Conservation (phyloP, 805 yeast species). For the Candida tallmaniae region DNA sequence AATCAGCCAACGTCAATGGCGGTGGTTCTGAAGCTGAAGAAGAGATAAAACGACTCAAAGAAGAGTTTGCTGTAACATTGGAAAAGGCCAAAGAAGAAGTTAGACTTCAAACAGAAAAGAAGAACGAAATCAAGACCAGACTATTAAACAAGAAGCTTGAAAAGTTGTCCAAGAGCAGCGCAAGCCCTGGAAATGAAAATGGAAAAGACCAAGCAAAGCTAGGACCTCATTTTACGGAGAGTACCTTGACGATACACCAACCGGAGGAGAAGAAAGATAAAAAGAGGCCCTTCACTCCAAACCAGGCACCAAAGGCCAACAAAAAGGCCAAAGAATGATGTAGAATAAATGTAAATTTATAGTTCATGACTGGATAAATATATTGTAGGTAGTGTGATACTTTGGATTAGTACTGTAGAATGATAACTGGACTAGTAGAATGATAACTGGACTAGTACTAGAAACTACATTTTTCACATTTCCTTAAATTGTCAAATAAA, state of each 20-base stretch:
- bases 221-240: conserved; percentile 14
- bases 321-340: conserved; percentile 17
- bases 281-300: conserved; percentile 15
- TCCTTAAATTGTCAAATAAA: no score
- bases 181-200: not conserved
- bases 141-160: conserved; percentile 53
- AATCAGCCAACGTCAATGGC: conserved; percentile 20
- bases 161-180: conserved; percentile 23
- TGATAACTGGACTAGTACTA: no score
- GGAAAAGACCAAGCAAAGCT: not conserved
- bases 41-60: conserved; percentile 10
- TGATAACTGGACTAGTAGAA: no score
- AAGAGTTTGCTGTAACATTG: conserved; percentile 16
- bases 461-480: no score
- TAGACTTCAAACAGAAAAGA: conserved; percentile 49
- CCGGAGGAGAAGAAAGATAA: conserved; percentile 15
- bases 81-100: conserved; percentile 34
- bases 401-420: no score
- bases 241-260: conserved; percentile 28
- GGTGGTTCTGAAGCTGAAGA: conserved; percentile 13
- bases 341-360: conserved; percentile 1
- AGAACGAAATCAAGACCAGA: conserved; percentile 53
- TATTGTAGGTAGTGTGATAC: no score
- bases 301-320: conserved; percentile 9
- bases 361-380: no score